Base-by-base conservation (phyloP, 495 filamentous ascomycete species). In the Recurvomyces mirabilis region DNA sequence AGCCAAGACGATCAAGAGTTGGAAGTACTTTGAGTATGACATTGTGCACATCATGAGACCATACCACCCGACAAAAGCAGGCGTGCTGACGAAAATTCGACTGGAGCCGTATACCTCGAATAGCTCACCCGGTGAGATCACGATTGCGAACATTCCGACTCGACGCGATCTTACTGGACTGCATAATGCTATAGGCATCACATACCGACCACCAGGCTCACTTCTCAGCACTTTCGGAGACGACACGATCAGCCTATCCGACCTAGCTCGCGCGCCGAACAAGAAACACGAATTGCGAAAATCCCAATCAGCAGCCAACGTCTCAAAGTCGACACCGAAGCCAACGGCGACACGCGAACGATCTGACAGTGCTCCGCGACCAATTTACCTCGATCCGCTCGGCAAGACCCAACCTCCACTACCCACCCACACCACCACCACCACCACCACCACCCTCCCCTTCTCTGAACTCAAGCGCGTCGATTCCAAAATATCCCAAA, bases 111-210 rank as follows among this genome's bases (percentile, higher is more conserved):
- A 68, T 12, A 54, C 61, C 3, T 62, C 61, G 7, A 60, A 56
- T 23, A 72, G 73, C 7, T 51, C 60, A 28, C 61, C 62, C 22
- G 81, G 81, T 14, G 78, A 77, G 61, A 72, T 80, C 7, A 82
- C 78, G 13, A 65, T 85, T 9, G 68, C 78, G 4, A 77, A 73
- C 51, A 69, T 86, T 22, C 65, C 75, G 2, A 72, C 78, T 26
- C 75, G 72, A 54, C 53, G 66, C 32, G 79, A 85, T 54, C 38
- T 81, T 3, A 68, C 71, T 0, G 71, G 73, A 17, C 51, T 83
- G 1, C 79, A 84, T 53, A 72, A 70, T 9, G 81, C 79, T 4
- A 67, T 85, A 34, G 78, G 77, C 25, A 81, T 85, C 21, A 85
- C 79, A 1, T 84, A 84, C 54, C 68, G 71, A 18, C 68, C 79